A percentile compares a stretch with the other conserved stretches of the same genome.
Evolutionary conservation across 2,329 filamentous ascomycete species (phyloP).

Genomic region (Fusarium sp.): DNA sequence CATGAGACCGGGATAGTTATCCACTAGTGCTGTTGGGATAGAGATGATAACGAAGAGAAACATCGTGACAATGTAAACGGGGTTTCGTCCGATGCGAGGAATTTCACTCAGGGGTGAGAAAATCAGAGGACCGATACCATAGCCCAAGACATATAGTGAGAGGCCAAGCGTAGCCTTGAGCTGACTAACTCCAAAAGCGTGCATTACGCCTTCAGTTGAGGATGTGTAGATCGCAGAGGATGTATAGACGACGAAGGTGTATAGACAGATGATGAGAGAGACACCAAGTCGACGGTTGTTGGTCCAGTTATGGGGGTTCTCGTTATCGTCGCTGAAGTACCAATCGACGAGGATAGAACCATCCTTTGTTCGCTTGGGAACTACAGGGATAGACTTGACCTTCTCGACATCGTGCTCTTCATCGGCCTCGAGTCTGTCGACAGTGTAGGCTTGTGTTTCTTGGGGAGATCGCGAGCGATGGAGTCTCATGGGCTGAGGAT

Average conservation of each 20-base stretch:
- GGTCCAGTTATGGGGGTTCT: slow-evolving; percentile 65
- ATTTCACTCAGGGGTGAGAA: slow-evolving; percentile 74
- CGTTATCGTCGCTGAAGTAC: slow-evolving; percentile 63
- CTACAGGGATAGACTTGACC: slow-evolving; percentile 57
- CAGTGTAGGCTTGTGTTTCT: slow-evolving; percentile 33
- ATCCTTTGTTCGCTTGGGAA: slow-evolving; percentile 58
- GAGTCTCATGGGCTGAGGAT: slow-evolving; percentile 16
- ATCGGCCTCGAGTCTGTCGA: slow-evolving; percentile 41
- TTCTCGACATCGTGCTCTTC: slow-evolving; percentile 50
- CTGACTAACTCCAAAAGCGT: slow-evolving; percentile 60
- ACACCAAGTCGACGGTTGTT: slow-evolving; percentile 52
- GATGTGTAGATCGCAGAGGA: slow-evolving; percentile 58
- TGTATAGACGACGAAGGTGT: slow-evolving; percentile 68
- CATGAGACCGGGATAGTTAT: slow-evolving; percentile 70
- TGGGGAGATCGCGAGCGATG: slow-evolving; percentile 37
- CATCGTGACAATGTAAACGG: slow-evolving; percentile 73
- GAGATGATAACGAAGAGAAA: slow-evolving; percentile 72
- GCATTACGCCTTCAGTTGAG: slow-evolving; percentile 56
- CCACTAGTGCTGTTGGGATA: slow-evolving; percentile 68
- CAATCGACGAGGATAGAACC: slow-evolving; percentile 62
- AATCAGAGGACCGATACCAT: slow-evolving; percentile 69
- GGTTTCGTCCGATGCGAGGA: slow-evolving; percentile 71
- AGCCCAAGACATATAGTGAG: slow-evolving; percentile 69
- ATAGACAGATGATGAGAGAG: slow-evolving; percentile 58
- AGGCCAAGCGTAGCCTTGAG: slow-evolving; percentile 64